Evolutionary conservation across 2,329 filamentous ascomycete genomes (phyloP), one percentile per base, ranked within the genome.

Genomic region (Cladosporium sp.): DNA sequence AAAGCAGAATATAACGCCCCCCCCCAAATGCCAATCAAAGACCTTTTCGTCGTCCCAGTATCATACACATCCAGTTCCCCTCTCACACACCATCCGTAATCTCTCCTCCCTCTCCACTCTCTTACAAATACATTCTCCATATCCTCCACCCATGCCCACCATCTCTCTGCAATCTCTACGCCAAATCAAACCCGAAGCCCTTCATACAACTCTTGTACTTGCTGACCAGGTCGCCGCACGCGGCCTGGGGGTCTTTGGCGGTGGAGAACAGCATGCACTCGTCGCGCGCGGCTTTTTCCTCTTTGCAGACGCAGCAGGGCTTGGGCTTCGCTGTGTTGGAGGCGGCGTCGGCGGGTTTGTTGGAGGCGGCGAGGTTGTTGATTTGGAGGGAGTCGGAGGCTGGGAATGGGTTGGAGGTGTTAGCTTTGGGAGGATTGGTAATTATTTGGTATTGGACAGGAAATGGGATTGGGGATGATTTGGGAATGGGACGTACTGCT

Each of bases 191-290:
- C 18, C 95, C 95, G 75, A 91, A 98, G 12, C 92, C 91, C 66
- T 89, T 88, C 95, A 99, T 98, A 80, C 95, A 99, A 72, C 81
- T 88, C 81, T 88, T 90, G 83, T 99, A 99, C 77, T 92, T 88
- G 32, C 92, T 87, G 70, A 99, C 91, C 69, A 92, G 86, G 60
- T 89, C 86, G 79, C 89, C 86, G 85, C 95, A 99, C 74, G 96
- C 93, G 75, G 87, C 85, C 74, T 92, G 87, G 47, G 95, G 92
- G 76, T 97, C 90, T 75, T 89, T 85, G 68, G 91, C 86, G 69
- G 87, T 93, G 65, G 92, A 96, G 83, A 98, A 97, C 65, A 99
- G 91, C 94, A 99, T 98, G 85, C 95, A 99, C 81, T 99, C 93
- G 82, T 99, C 95, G 70, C 95, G 92, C 73, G 86, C 86, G 47